A percentile compares a stretch with the other conserved stretches of the same genome.
Evolutionary conservation across 495 filamentous ascomycete species (phyloP).

Genomic region (Penicillium roqueforti): DNA sequence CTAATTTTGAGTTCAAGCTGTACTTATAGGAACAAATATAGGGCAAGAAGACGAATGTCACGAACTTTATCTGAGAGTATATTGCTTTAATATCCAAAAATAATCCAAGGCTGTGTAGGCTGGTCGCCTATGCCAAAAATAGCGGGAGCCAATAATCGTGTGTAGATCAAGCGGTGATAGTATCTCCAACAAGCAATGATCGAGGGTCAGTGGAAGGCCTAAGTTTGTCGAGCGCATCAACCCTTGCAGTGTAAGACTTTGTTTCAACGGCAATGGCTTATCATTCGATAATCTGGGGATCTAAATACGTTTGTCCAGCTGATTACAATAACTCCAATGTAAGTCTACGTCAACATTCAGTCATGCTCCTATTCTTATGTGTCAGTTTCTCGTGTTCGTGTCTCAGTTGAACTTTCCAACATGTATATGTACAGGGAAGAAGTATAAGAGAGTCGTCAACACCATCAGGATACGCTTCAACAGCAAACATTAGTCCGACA

Average conservation of each 20-base stretch:
- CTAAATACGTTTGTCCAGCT: neutral
- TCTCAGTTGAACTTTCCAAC: neutral
- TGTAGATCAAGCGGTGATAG: neutral
- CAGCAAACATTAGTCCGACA: neutral
- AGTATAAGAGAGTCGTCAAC: neutral
- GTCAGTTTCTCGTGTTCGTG: neutral
- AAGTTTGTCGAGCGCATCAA: neutral
- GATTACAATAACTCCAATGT: neutral
- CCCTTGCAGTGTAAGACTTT: neutral
- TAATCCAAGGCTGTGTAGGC: neutral
- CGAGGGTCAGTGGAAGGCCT: neutral
- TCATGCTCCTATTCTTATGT: neutral
- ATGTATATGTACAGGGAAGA: neutral
- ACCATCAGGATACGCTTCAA: neutral
- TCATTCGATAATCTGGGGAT: neutral
- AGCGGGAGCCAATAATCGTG: neutral
- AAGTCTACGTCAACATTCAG: slow-evolving; percentile 5
- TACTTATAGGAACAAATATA: no score
- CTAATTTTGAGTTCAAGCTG: neutral
- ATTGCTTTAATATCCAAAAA: neutral
- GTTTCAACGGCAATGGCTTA: neutral
- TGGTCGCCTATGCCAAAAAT: neutral
- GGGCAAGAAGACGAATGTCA: no score
- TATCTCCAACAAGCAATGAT: neutral
- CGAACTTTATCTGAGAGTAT: neutral